A percentile compares a stretch with the other conserved stretches of the same genome.
These are phyloP conservation scores for Anisogramma anomala DNA, from an alignment of 2,329 filamentous ascomycete genomes.

Conservation along the genomic window DNA sequence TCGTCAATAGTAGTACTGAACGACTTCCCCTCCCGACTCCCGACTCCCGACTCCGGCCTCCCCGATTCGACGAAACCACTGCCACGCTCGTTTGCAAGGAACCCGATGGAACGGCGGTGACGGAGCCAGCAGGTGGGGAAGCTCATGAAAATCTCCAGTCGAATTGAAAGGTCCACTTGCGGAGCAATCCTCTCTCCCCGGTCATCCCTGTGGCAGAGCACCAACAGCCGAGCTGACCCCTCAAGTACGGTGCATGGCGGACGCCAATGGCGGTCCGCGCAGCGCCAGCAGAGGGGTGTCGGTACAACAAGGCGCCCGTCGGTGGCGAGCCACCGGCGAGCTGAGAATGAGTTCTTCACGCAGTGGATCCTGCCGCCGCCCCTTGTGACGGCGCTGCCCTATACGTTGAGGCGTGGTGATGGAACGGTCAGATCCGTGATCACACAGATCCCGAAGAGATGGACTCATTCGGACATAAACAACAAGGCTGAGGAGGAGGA, in stretches of 20 bases:
- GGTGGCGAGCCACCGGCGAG: not conserved
- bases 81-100: constrained; percentile 12
- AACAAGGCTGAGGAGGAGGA: not conserved
- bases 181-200: constrained; percentile 41
- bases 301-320: not conserved
- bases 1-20: too few species aligned
- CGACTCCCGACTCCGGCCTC: not conserved
- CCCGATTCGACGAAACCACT: not conserved
- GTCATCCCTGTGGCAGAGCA: constrained; percentile 15
- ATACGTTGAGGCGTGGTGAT: constrained; percentile 1
- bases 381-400: constrained; percentile 3
- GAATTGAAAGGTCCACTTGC: constrained; percentile 49
- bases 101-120: constrained; percentile 21
- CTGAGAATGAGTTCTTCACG: constrained; percentile 10
- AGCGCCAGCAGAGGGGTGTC: constrained; percentile 4
- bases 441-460: constrained; percentile 1
- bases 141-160: constrained; percentile 49
- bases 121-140: constrained; percentile 36
- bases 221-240: not conserved
- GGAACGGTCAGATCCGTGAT: constrained; percentile 5
- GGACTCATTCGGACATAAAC: constrained; percentile 7
- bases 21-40: not conserved
- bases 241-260: constrained; percentile 8
- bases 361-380: constrained; percentile 8
- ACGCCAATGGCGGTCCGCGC: constrained; percentile 6